Percentiles rank a stretch among this genome's conserved stretches.
phyloP scores from a whole-genome alignment of 2,329 filamentous ascomycete genomes.

The Botryotinia convoluta region DNA sequence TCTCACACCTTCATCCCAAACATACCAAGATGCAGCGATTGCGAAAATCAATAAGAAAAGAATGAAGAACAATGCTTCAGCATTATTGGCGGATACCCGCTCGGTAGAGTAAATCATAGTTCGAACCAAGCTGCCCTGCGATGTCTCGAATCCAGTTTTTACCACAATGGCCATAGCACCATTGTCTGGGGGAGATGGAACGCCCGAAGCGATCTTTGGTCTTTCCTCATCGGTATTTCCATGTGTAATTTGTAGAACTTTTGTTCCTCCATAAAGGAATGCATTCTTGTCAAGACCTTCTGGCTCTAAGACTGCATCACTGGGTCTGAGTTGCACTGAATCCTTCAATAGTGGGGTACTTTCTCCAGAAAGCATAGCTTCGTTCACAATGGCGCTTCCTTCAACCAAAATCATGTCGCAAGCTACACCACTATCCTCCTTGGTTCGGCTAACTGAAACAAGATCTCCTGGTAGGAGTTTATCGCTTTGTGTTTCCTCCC shows the following conservation, averaged over 20 bases:
- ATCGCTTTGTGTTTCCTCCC: conserved; percentile 86
- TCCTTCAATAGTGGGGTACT: conserved; percentile 97
- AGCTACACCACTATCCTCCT: conserved; percentile 94
- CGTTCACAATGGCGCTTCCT: conserved; percentile 95
- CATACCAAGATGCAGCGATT: conserved; percentile 96
- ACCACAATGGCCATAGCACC: conserved; percentile 91
- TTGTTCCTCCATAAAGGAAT: conserved; percentile 95
- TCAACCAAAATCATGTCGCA: conserved; percentile 97
- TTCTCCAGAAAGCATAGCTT: conserved; percentile 98
- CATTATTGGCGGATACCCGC: conserved; percentile 97
- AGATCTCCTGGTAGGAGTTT: conserved; percentile 90
- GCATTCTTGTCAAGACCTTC: conserved; percentile 96
- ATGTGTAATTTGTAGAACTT: conserved; percentile 93
- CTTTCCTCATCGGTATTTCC: conserved; percentile 74
- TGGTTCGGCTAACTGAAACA: conserved; percentile 87
- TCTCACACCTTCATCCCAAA: conserved; percentile 93
- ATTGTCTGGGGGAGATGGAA: conserved; percentile 83
- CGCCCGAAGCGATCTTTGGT: conserved; percentile 69
- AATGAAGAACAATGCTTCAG: conserved; percentile 94
- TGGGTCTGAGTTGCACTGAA: conserved; percentile 84
- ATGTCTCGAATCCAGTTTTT: conserved; percentile 98
- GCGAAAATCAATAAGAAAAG: conserved; percentile 95
- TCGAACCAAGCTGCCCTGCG: conserved; percentile 92
- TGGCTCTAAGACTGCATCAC: conserved; percentile 74
- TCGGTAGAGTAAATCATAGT: conserved; percentile 99